Evolutionary conservation across 1,284 basidiomycete species (phyloP).

Genomic region (Cutaneotrichosporon dermatis): DNA sequence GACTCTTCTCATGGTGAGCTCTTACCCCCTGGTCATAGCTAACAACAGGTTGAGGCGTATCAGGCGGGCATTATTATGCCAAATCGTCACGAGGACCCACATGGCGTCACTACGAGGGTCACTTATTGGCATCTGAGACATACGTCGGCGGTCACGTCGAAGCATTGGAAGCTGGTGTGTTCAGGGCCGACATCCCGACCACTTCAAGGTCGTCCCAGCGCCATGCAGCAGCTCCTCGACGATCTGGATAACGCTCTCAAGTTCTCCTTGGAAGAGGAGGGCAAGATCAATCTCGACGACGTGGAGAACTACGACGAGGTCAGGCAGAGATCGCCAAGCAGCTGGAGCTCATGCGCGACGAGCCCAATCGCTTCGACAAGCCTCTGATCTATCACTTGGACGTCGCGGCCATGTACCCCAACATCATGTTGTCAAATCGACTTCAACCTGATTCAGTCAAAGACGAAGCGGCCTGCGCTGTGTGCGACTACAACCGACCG

Average conservation of each 20-base stretch:
- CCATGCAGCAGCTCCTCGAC: slow-evolving; percentile 88
- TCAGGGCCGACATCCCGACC: slow-evolving; percentile 92
- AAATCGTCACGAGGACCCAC: slow-evolving; percentile 89
- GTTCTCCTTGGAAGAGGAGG: slow-evolving; percentile 88
- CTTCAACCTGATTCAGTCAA: slow-evolving; percentile 98
- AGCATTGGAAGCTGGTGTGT: slow-evolving; percentile 96
- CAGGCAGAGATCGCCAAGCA: slow-evolving; percentile 72
- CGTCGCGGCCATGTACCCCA: slow-evolving; percentile 99
- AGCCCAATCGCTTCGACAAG: slow-evolving; percentile 79
- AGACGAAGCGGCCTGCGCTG: slow-evolving; percentile 92
- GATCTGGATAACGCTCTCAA: slow-evolving; percentile 86
- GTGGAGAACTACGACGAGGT: slow-evolving; percentile 97
- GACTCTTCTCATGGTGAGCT: slow-evolving; percentile 88
- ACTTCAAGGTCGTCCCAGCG: slow-evolving; percentile 93
- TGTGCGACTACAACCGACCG: slow-evolving; percentile 96
- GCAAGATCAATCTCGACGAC: slow-evolving; percentile 69
- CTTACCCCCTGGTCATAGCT: too few species aligned
- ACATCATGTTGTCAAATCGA: slow-evolving; percentile 99
- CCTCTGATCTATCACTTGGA: slow-evolving; percentile 99
- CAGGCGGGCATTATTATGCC: slow-evolving; percentile 93
- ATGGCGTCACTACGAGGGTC: slow-evolving; percentile 93
- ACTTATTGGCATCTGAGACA: slow-evolving; percentile 92
- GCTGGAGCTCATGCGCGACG: slow-evolving; percentile 86
- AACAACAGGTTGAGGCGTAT: slow-evolving; percentile 83
- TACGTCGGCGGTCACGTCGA: slow-evolving; percentile 99